Percentiles rank a stretch among this genome's conserved stretches.
These are phyloP conservation scores for Salix viminalis DNA, from an alignment of 345 rosid genomes.

Conservation along the genomic window DNA sequence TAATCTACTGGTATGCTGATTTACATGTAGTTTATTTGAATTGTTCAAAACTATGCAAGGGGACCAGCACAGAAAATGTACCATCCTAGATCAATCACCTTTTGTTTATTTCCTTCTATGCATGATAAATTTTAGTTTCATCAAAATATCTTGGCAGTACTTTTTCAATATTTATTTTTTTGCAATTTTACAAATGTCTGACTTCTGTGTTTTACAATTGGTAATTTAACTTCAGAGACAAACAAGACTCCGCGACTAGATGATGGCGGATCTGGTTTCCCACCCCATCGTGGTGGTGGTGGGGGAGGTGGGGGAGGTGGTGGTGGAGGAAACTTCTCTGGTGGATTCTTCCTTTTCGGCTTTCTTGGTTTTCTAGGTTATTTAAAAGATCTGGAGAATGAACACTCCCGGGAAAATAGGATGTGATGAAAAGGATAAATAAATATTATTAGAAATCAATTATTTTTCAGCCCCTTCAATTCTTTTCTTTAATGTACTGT, in stretches of 20 bases:
- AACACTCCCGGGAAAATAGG: constrained; percentile 33
- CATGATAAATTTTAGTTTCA: background rate
- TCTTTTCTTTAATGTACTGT: no score
- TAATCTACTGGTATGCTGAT: background rate
- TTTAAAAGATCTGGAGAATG: constrained; percentile 75
- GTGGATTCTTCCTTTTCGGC: constrained; percentile 86
- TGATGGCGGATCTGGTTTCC: constrained; percentile 78
- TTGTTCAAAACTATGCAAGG: background rate
- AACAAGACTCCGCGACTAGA: constrained; percentile 53
- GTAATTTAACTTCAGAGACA: constrained; percentile 18
- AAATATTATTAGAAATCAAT: no score
- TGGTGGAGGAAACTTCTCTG: constrained; percentile 81
- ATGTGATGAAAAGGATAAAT: constrained; percentile 38
- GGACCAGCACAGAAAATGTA: no score
- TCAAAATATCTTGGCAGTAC: no score
- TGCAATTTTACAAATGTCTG: background rate
- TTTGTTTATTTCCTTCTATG: background rate
- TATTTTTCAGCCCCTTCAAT: no score
- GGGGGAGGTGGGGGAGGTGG: constrained; percentile 96
- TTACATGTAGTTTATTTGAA: background rate
- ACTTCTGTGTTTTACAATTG: background rate
- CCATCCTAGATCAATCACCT: background rate
- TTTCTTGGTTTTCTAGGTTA: constrained; percentile 78
- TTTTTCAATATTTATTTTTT: background rate
- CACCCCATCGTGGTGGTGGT: constrained; percentile 66